These are phyloP conservation scores for Isatis lusitanica DNA, from an alignment of 441 rosid genomes.

Conservation along the genomic window DNA sequence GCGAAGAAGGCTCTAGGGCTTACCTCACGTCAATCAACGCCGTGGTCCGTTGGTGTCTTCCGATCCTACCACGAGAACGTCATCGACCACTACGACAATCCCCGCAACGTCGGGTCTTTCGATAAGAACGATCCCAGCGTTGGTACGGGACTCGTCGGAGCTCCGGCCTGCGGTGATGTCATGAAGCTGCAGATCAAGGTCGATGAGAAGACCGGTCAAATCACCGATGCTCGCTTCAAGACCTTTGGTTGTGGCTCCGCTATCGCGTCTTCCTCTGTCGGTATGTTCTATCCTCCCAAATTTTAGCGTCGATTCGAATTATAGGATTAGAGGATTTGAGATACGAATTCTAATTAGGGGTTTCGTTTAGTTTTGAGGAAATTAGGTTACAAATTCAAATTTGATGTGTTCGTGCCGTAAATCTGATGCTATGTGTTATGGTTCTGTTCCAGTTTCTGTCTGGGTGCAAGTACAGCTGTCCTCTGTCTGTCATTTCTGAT, in stretches of 20 bases:
- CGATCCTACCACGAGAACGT: slow-evolving; percentile 86
- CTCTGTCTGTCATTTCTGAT: slow-evolving; percentile 10
- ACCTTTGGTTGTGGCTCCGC: slow-evolving; percentile 97
- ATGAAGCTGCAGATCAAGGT: slow-evolving; percentile 96
- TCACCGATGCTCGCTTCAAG: slow-evolving; percentile 88
- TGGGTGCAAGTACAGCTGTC: neutral
- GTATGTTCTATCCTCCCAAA: slow-evolving; percentile 35
- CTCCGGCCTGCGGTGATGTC: slow-evolving; percentile 96
- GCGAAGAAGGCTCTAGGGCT: slow-evolving; percentile 49
- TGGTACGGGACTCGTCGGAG: slow-evolving; percentile 94
- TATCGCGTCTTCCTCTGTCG: slow-evolving; percentile 93
- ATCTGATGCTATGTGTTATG: neutral
- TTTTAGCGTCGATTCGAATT: too few species aligned
- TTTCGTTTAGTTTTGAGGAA: neutral
- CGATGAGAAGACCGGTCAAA: slow-evolving; percentile 78
- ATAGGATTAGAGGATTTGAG: neutral
- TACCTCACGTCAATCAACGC: slow-evolving; percentile 38
- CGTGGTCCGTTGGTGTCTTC: slow-evolving; percentile 34
- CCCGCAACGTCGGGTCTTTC: slow-evolving; percentile 87
- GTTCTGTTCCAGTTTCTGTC: neutral
- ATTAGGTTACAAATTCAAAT: neutral
- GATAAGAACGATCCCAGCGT: slow-evolving; percentile 81
- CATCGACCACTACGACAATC: slow-evolving; percentile 89
- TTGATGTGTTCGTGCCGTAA: neutral
- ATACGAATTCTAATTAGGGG: neutral